These are phyloP conservation scores for Metschnikowia kunwiensis DNA, from an alignment of 805 yeast species.

Conservation along the genomic window DNA sequence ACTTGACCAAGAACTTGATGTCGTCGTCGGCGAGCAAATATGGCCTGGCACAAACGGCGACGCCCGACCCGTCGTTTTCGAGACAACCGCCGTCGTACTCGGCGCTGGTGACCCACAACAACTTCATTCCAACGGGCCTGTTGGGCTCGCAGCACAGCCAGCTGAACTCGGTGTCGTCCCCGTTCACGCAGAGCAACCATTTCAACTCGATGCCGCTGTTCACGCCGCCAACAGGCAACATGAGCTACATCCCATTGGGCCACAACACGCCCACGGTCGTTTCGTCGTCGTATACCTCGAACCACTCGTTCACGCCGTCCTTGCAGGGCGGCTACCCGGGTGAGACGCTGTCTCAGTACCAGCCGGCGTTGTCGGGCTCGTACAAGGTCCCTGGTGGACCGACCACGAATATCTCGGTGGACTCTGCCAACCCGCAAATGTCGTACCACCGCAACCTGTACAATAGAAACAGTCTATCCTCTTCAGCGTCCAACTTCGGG, in stretches of 20 bases:
- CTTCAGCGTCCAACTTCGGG: slow-evolving; percentile 1
- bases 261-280: slow-evolving; percentile 46
- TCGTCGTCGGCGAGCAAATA: slow-evolving; percentile 15
- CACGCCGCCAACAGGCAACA: slow-evolving; percentile 16
- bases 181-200: slow-evolving; percentile 9
- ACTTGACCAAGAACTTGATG: slow-evolving; percentile 33
- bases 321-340: slow-evolving; percentile 1
- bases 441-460: slow-evolving; percentile 5
- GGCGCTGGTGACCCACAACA: slow-evolving; percentile 15
- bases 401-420: slow-evolving; percentile 53
- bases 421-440: slow-evolving; percentile 33
- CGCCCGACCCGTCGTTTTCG: slow-evolving; percentile 14
- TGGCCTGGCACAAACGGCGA: slow-evolving; percentile 6
- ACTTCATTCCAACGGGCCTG: slow-evolving; percentile 11
- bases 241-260: slow-evolving; percentile 37
- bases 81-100: slow-evolving; percentile 21
- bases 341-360: slow-evolving; percentile 4
- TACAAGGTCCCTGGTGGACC: slow-evolving; percentile 40
- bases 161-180: slow-evolving; percentile 9
- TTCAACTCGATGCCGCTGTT: slow-evolving; percentile 15
- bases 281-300: slow-evolving; percentile 42
- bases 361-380: slow-evolving; percentile 11
- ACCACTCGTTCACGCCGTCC: slow-evolving; percentile 36
- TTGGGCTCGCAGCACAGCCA: slow-evolving; percentile 14
- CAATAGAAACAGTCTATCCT: slow-evolving; percentile 11